These are phyloP conservation scores for Hordeum marinum DNA, from an alignment of 176 grass and related monocot species.

Conservation along the genomic window DNA sequence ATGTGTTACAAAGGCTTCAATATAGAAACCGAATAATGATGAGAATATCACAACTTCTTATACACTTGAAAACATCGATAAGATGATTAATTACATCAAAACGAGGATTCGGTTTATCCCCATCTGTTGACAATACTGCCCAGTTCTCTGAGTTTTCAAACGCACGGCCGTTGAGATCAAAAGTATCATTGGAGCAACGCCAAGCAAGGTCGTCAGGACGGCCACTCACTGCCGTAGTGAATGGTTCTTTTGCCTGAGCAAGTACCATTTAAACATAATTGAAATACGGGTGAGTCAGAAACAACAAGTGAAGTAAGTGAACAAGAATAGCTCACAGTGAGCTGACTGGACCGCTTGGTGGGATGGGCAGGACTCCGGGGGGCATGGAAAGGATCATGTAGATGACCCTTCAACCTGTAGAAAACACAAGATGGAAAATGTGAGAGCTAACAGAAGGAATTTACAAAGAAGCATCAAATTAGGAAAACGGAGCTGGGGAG, in stretches of 20 bases:
- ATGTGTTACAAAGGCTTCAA: conserved; percentile 18
- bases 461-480: background rate
- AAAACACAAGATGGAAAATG: conserved; percentile 3
- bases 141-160: conserved; percentile 84
- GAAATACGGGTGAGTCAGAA: background rate
- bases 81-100: conserved; percentile 64
- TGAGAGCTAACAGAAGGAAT: conserved; percentile 10
- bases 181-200: conserved; percentile 53
- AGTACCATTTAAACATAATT: conserved; percentile 8
- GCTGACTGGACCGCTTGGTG: conserved; percentile 45
- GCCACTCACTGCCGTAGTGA: conserved; percentile 65
- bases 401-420: conserved; percentile 79
- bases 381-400: conserved; percentile 65
- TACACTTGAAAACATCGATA: background rate
- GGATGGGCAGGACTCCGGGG: conserved; percentile 59
- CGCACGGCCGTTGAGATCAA: conserved; percentile 47
- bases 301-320: conserved; percentile 13
- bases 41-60: background rate
- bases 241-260: conserved; percentile 67
- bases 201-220: conserved; percentile 55
- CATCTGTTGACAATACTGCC: conserved; percentile 65
- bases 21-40: background rate
- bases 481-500: background rate
- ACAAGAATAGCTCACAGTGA: conserved; percentile 51
- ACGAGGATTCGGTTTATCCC: conserved; percentile 66